These are phyloP conservation scores for Spiromastix sp. DNA, from an alignment of 2,329 filamentous ascomycete genomes.

Conservation along the genomic window DNA sequence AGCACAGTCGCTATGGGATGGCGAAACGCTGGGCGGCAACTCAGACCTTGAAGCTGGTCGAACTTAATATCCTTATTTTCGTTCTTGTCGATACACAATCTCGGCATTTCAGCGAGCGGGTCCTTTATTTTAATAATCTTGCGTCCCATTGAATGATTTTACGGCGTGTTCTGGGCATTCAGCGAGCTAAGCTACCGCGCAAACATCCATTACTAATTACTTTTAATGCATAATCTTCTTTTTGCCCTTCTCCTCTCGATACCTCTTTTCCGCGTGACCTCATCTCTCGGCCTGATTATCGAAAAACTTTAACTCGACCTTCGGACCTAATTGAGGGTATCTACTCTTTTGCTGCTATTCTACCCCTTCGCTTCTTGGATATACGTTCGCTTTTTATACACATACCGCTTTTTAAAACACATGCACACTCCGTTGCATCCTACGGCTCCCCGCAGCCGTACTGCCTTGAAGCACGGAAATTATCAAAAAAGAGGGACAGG, in stretches of 20 bases:
- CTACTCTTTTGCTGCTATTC: background rate
- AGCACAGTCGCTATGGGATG: constrained; percentile 35
- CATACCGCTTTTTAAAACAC: no score
- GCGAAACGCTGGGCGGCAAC: constrained; percentile 27
- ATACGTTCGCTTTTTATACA: constrained; percentile 32
- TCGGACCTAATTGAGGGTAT: no score
- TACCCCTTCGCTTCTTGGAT: background rate
- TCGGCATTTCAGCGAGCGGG: constrained; percentile 15
- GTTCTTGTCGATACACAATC: constrained; percentile 9
- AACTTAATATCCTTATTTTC: constrained; percentile 13
- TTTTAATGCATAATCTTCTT: constrained; percentile 13
- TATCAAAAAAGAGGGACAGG: no score
- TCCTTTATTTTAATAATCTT: constrained; percentile 19
- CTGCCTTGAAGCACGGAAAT: no score
- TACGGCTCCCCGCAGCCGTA: no score
- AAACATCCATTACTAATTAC: constrained; percentile 28
- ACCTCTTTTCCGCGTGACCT: no score
- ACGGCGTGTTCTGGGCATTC: constrained; percentile 29
- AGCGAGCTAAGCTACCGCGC: constrained; percentile 24
- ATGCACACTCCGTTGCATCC: no score
- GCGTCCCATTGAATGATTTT: no score
- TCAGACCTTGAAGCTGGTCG: constrained; percentile 31
- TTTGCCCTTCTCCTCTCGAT: constrained; percentile 14
- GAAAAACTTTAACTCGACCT: no score
- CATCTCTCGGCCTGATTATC: no score